Base-by-base conservation (phyloP, 148 eudicot species). In the Oxyria digyna region DNA sequence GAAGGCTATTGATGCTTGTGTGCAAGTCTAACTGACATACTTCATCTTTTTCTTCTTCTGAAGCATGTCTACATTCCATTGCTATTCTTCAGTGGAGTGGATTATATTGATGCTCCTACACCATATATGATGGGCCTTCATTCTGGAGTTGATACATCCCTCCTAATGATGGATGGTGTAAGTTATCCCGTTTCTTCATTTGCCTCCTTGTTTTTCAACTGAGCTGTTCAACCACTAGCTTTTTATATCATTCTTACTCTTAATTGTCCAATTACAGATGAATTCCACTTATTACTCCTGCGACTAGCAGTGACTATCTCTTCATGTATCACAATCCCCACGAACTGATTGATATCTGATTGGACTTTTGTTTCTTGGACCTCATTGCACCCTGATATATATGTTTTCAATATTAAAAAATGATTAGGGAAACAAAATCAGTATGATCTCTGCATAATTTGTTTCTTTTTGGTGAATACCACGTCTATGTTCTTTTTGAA, bases 101-200 rank as follows among this genome's bases (percentile, higher is more conserved):
- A 94, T 79, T 94, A 94, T 71, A 94, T 94, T 82, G 98, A 94
- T 90, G 98, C 98, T 76, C 98, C 98, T 52, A 94, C 98, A 14
- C 98, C 98, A 55, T 94, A 94, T 77, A 94, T 94, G 96, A 94
- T 90, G 98, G 98, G 98, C 69, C 98, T 94, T 73, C 98, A 90
- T 84, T 94, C 98, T 15, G 98, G 89, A 65, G 98, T 94, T 69
- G 98, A 94, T 80, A 94, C 98, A 37, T 68, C 71, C 81, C 97
- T 91, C 76, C 89, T 94, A 49, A 66, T 84, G 29, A 94, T 94
- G 98, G 98, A 94, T 80, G 97, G 97, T 48, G 98, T 94, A 90
- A 85, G 98, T 77, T 77, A 32, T 69, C 59, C 38, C 15, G 24
- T 69, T 48, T 29, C 37, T 68, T 35, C 59, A 32, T 18, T 68